Base-by-base conservation (phyloP, 73 alveolate species). In the Paraurostyla sp. region DNA sequence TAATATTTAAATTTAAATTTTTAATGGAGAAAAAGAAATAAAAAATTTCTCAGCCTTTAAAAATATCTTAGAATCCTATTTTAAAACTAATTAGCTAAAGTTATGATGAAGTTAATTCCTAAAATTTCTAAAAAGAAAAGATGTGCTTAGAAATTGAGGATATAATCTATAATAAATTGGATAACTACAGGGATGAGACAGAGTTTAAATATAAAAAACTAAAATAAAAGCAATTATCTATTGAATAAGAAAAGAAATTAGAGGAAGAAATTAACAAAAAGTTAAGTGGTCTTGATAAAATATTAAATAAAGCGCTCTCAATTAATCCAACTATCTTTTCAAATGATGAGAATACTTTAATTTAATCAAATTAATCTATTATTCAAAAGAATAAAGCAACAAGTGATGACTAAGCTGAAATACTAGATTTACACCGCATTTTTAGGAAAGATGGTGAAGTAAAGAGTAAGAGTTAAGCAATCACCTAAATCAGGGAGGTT, bases 241-340 rank as follows among this genome's bases (percentile, higher is more conserved):
- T 52, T 3, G 89, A 78, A 27, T 18, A 78, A 52, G 89, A 78
- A 54, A 78, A 78, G 46, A 20, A 35, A 22, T 32, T 51, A 38
- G 89, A 51, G 32, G 89, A 78, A 43, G 89, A 78, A 78, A 78
- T 78, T 54, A 78, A 54, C 29, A 78, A 52, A 41, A 78, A 54
- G 42, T 35, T 78, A 6, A 29, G 80, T 35, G 76, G 80, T 3
- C 62, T 78, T 30, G 78, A 78, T 78, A 50, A 51, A 27, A 54
- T 54, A 7, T 27, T 78, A 51, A 54, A 27, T 32, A 51, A 51
- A 78, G 89, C 89, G 16, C 25, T 29, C 29, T 11, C 52, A 13
- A 78, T 51, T 23, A 35, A 78, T 20, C 89, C 89, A 9, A 9
- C 62, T 50, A 51, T 78, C 0, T 54, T 78, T 36, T 6, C 46